These are phyloP conservation scores for Asclepias syriaca DNA, from an alignment of 257 asterid species.

Conservation along the genomic window DNA sequence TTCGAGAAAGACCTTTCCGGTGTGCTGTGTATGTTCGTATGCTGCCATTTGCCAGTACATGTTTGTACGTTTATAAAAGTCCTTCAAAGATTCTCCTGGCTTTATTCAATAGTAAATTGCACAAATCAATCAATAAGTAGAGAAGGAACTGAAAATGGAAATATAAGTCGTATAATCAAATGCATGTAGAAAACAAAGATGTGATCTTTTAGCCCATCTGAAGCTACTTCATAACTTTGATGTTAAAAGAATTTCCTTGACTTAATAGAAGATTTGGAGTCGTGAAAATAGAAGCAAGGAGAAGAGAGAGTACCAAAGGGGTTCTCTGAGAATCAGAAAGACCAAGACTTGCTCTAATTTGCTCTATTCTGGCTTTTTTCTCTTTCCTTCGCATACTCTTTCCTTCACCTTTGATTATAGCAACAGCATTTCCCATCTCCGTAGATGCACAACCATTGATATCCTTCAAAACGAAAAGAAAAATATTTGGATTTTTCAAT, in stretches of 20 bases:
- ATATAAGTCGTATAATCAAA: slow-evolving; percentile 1
- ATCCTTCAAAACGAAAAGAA: slow-evolving; percentile 35
- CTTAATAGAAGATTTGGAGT: background rate
- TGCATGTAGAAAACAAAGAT: background rate
- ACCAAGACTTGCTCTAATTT: slow-evolving; percentile 93
- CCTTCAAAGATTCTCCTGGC: slow-evolving; percentile 94
- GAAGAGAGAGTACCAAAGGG: slow-evolving; percentile 52
- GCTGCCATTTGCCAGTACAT: slow-evolving; percentile 99
- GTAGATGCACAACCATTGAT: slow-evolving; percentile 35
- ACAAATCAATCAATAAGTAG: slow-evolving; percentile 3
- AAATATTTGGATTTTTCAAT: slow-evolving; percentile 7
- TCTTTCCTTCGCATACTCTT: slow-evolving; percentile 84
- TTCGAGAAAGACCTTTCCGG: slow-evolving; percentile 96
- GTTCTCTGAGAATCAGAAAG: slow-evolving; percentile 98
- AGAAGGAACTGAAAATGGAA: background rate
- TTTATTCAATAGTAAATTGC: slow-evolving; percentile 18
- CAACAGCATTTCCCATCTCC: slow-evolving; percentile 83
- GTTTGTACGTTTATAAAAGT: slow-evolving; percentile 88
- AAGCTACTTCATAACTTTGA: background rate
- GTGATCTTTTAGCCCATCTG: background rate
- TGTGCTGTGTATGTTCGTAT: slow-evolving; percentile 93
- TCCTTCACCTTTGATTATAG: slow-evolving; percentile 82
- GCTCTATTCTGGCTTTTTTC: slow-evolving; percentile 82
- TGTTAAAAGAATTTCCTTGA: background rate
- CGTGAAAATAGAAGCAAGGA: background rate